Evolutionary conservation across 2,329 filamentous ascomycete species (phyloP).

Genomic region (Penicillium sp.): DNA sequence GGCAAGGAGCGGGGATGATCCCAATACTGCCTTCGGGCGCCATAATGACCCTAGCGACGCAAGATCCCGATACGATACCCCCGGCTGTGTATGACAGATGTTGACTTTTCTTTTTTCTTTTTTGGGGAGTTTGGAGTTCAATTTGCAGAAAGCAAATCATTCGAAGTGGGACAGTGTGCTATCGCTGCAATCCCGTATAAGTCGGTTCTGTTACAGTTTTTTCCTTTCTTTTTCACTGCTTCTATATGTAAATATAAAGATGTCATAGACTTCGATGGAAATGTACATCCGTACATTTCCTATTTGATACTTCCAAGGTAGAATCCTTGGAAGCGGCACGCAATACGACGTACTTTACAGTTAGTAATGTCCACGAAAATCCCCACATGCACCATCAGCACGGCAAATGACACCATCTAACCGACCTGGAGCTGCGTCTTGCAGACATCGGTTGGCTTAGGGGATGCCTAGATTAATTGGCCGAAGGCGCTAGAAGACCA

Average conservation of each 20-base stretch:
- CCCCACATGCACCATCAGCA: constrained; percentile 14
- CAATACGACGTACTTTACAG: too few relatives aligned
- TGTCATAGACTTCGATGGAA: constrained; percentile 12
- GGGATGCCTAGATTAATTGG: too few relatives aligned
- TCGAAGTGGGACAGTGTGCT: not conserved
- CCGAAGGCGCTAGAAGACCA: not conserved
- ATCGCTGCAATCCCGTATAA: not conserved
- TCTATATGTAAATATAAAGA: constrained; percentile 7
- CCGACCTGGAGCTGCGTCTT: too few relatives aligned
- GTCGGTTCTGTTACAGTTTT: too few relatives aligned
- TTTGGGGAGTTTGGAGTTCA: constrained; percentile 12
- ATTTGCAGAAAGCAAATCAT: not conserved
- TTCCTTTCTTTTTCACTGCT: too few relatives aligned
- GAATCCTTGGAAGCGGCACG: too few relatives aligned
- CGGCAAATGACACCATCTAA: constrained; percentile 19
- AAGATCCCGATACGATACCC: constrained; percentile 26
- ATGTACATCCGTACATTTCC: too few relatives aligned
- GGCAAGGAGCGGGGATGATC: constrained; percentile 35
- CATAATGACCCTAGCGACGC: constrained; percentile 14
- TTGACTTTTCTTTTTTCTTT: constrained; percentile 14
- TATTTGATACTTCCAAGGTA: too few relatives aligned
- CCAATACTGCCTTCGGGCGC: not conserved
- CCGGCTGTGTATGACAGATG: constrained; percentile 4
- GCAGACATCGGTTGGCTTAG: too few relatives aligned
- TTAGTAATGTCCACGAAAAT: not conserved